Evolutionary conservation across 345 rosid species (phyloP), one percentile per base, ranked within the genome.

Genomic region (Eucalyptus viminalis): DNA sequence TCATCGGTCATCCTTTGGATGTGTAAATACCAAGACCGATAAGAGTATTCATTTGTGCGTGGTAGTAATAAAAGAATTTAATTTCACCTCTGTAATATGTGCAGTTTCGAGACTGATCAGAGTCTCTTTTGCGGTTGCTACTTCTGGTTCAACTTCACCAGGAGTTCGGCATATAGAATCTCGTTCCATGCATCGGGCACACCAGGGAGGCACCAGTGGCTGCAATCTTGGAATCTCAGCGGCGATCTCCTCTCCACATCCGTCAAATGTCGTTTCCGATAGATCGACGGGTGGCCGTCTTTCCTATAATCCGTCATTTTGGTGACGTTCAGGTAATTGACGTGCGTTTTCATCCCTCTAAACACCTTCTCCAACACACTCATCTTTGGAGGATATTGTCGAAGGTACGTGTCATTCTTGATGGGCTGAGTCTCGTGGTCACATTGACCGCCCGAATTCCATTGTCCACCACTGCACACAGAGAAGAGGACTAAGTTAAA

Each of bases 151-250:
- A 95, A 93, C 54, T 93, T 94, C 76, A 97, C 89, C 9, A 97
- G 90, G 56, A 98, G 92, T 92, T 98, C 95, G 0, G 97, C 97
- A 4, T 95, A 98, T 85, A 98, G 92, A 88, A 98, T 93, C 90
- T 97, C 99, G 56, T 98, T 98, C 99, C 99, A 98, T 1, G 95
- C 90, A 87, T 98, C 99, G 0, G 99, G 99, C 44, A 98, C 99
- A 1, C 99, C 99, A 1, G 99, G 99, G 86, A 98, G 98, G 93
- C 99, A 98, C 99, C 99, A 98, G 58, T 98, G 99, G 93, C 99
- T 97, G 93, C 99, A 98, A 89, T 98, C 99, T 88, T 98, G 99
- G 92, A 89, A 97, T 88, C 29, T 91, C 90, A 96, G 81, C 0
- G 97, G 97, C 1, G 95, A 90, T 87, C 88, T 92, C 87, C 93